Evolutionary conservation across 2,329 filamentous ascomycete species (phyloP).

Genomic region (Graphilbum ipis-grandicollis): DNA sequence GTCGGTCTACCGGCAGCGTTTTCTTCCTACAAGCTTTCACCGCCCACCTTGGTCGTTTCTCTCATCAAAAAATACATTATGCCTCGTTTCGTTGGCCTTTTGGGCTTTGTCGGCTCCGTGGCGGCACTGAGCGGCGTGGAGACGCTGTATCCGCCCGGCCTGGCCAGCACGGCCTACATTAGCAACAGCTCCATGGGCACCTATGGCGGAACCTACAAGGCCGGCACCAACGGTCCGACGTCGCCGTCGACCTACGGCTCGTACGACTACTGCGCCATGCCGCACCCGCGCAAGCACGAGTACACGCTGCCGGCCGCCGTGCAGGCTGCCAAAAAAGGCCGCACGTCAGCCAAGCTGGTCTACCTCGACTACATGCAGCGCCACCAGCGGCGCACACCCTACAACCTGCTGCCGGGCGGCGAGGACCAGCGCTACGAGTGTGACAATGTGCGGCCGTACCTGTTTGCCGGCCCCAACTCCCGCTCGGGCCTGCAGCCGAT

Average conservation of each 20-base stretch:
- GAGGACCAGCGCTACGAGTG: slow-evolving; percentile 2
- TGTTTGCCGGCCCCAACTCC: not conserved
- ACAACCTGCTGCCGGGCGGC: slow-evolving; percentile 2
- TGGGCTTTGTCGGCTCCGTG: not conserved
- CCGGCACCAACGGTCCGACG: not conserved
- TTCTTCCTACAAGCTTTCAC: not conserved
- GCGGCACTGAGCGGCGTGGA: not conserved
- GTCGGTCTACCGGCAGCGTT: too few relatives aligned
- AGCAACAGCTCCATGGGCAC: not conserved
- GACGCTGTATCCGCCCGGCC: slow-evolving; percentile 1
- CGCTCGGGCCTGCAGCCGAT: slow-evolving; percentile 1
- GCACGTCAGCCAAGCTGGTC: not conserved
- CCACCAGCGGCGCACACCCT: slow-evolving; percentile 3
- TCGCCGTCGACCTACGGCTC: not conserved
- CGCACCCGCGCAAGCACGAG: slow-evolving; percentile 1
- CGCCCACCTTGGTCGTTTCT: not conserved
- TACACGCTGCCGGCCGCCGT: not conserved
- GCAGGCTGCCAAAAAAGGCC: not conserved
- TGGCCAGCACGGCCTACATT: slow-evolving; percentile 1
- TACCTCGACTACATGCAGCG: slow-evolving; percentile 4
- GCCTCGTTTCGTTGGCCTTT: not conserved
- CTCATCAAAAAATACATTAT: not conserved
- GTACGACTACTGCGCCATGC: slow-evolving; percentile 4
- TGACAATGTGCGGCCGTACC: not conserved
- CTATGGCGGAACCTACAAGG: slow-evolving; percentile 2